Evolutionary conservation across 1,284 basidiomycete species (phyloP).

Genomic region (Rhodotorula sp.): DNA sequence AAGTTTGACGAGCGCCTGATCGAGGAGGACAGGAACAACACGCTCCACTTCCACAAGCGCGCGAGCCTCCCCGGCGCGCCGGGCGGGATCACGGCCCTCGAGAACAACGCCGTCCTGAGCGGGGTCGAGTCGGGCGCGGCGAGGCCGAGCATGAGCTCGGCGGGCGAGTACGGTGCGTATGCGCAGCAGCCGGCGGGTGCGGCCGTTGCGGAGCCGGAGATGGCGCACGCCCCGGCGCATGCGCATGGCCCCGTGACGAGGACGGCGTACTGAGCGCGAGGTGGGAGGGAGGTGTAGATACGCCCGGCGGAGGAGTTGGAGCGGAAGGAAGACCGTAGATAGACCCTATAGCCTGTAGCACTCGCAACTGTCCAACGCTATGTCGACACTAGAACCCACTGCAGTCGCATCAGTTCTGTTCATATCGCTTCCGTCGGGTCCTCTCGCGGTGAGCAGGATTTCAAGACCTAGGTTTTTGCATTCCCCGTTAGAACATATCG

Average conservation of each 20-base stretch:
- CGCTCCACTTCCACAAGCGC: constrained; percentile 38
- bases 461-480: too few relatives aligned
- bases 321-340: too few relatives aligned
- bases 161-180: constrained; percentile 13
- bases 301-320: too few relatives aligned
- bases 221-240: not conserved
- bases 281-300: too few relatives aligned
- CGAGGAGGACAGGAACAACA: constrained; percentile 34
- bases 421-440: too few relatives aligned
- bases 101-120: not conserved
- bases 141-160: constrained; percentile 7
- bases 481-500: too few relatives aligned
- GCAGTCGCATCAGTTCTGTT: not conserved
- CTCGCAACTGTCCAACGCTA: too few relatives aligned
- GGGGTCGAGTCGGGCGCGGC: constrained; percentile 4
- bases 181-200: not conserved
- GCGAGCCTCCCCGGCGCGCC: constrained; percentile 13
- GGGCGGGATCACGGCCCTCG: constrained; percentile 16
- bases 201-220: constrained; percentile 5
- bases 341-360: too few relatives aligned
- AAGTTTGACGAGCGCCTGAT: constrained; percentile 27
- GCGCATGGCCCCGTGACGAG: constrained; percentile 1
- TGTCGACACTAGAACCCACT: too few relatives aligned
- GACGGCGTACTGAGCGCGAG: not conserved
- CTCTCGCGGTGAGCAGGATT: too few relatives aligned